These are phyloP conservation scores for Themeda triandra DNA, from an alignment of 176 grass and related monocot species.

Conservation along the genomic window DNA sequence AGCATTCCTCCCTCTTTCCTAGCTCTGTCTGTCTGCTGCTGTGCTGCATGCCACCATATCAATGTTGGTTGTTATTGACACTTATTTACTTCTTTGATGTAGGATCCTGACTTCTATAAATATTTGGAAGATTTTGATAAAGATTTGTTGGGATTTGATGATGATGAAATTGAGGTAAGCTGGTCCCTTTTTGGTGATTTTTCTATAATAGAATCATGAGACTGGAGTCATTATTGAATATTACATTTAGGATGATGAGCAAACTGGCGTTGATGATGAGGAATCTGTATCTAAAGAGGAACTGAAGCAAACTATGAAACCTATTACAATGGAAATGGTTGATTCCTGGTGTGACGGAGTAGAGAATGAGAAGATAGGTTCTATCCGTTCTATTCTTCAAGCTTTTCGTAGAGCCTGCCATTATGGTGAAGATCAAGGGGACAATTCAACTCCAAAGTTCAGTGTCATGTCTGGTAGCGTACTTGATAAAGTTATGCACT, in stretches of 20 bases:
- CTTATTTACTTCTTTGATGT: conserved; percentile 15
- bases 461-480: conserved; percentile 80
- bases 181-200: not conserved
- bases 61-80: conserved; percentile 3
- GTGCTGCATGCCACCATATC: not conserved
- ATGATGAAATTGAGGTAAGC: conserved; percentile 72
- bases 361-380: conserved; percentile 53
- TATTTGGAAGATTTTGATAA: conserved; percentile 78
- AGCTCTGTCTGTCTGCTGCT: not conserved
- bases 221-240: conserved; percentile 2
- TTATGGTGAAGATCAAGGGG: conserved; percentile 78
- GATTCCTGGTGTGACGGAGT: conserved; percentile 68
- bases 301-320: conserved; percentile 48
- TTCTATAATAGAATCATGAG: not conserved
- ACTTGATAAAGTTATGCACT: conserved; percentile 92
- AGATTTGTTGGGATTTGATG: conserved; percentile 70
- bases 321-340: conserved; percentile 86
- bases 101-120: conserved; percentile 90
- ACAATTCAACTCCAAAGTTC: conserved; percentile 62
- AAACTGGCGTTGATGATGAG: conserved; percentile 21
- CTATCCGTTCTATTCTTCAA: conserved; percentile 64
- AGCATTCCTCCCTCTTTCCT: not conserved
- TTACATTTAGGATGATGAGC: conserved; percentile 53
- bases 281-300: conserved; percentile 33
- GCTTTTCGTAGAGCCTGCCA: conserved; percentile 83